Conservation (phyloP, 1,139 yeast genomes). For the Saccharomycopsis phalli region DNA sequence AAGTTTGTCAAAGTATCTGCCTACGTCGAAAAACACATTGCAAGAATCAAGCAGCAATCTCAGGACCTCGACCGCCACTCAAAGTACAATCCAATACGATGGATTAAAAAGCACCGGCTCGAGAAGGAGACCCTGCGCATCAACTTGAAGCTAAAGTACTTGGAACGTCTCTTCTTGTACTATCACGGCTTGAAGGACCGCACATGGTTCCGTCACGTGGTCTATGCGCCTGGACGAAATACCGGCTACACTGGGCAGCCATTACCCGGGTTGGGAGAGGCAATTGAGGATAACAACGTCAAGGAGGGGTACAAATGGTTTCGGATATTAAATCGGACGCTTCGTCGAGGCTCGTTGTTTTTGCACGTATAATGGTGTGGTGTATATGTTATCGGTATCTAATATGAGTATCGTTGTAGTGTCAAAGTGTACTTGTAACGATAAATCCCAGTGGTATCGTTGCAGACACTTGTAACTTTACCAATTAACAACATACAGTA, state of each 20-base stretch:
- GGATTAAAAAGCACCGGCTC: slow-evolving; percentile 23
- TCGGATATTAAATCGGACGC: slow-evolving; percentile 35
- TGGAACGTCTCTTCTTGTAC: slow-evolving; percentile 61
- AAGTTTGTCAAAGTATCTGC: slow-evolving; percentile 21
- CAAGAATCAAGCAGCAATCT: slow-evolving; percentile 25
- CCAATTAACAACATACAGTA: no score
- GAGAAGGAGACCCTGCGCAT: slow-evolving; percentile 26
- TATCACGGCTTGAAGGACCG: slow-evolving; percentile 57
- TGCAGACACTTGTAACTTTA: no score
- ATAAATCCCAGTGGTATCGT: no score
- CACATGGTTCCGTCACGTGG: slow-evolving; percentile 81
- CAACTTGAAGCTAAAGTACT: slow-evolving; percentile 40
- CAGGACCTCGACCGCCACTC: slow-evolving; percentile 21
- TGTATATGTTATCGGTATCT: no score
- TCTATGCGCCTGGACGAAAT: slow-evolving; percentile 75
- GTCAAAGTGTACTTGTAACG: no score
- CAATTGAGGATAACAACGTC: slow-evolving; percentile 59
- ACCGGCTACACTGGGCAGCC: slow-evolving; percentile 84
- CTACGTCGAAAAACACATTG: slow-evolving; percentile 26
- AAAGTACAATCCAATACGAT: slow-evolving; percentile 24
- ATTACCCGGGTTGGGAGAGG: slow-evolving; percentile 73
- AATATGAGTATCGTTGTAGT: no score
- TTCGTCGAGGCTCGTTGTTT: slow-evolving; percentile 27
- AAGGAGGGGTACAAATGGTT: slow-evolving; percentile 50
- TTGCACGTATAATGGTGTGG: no score